Evolutionary conservation across 2,329 filamentous ascomycete species (phyloP).

Genomic region (Didymosphaeria variabile): DNA sequence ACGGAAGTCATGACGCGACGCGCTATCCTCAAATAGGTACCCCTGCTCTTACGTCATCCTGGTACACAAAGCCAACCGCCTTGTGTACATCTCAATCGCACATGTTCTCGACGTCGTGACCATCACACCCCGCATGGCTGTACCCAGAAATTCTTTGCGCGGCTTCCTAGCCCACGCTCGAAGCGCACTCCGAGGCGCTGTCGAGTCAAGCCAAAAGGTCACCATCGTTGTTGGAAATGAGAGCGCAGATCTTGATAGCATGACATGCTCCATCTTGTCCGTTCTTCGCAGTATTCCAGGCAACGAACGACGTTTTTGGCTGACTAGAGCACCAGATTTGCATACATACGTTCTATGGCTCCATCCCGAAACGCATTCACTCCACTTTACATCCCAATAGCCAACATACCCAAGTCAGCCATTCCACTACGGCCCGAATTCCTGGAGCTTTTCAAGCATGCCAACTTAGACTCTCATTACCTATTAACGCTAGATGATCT

Average conservation of each 20-base stretch:
- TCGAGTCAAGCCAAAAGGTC: slow-evolving; percentile 51
- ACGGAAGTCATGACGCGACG: no score
- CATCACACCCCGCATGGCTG: slow-evolving; percentile 41
- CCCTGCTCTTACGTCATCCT: slow-evolving; percentile 9
- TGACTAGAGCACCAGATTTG: slow-evolving; percentile 54
- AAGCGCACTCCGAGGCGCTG: slow-evolving; percentile 51
- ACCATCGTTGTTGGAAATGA: slow-evolving; percentile 64
- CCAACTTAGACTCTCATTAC: slow-evolving; percentile 67
- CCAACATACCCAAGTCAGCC: slow-evolving; percentile 74
- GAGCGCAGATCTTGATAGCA: slow-evolving; percentile 77
- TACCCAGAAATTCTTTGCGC: slow-evolving; percentile 57
- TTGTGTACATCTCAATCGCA: neutral
- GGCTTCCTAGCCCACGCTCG: slow-evolving; percentile 59
- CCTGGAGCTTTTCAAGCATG: slow-evolving; percentile 68
- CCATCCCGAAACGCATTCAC: slow-evolving; percentile 56
- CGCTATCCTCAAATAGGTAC: neutral
- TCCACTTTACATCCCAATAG: slow-evolving; percentile 73
- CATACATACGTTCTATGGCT: slow-evolving; percentile 74
- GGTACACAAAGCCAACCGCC: slow-evolving; percentile 4
- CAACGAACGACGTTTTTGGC: neutral
- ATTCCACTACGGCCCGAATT: slow-evolving; percentile 78
- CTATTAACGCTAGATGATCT: slow-evolving; percentile 72
- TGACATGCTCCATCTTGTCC: slow-evolving; percentile 71
- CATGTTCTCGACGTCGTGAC: neutral
- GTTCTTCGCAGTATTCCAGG: no score